Conservation (phyloP, 352 stramenopile genomes). For the Pythium rhizo-oryzae region DNA sequence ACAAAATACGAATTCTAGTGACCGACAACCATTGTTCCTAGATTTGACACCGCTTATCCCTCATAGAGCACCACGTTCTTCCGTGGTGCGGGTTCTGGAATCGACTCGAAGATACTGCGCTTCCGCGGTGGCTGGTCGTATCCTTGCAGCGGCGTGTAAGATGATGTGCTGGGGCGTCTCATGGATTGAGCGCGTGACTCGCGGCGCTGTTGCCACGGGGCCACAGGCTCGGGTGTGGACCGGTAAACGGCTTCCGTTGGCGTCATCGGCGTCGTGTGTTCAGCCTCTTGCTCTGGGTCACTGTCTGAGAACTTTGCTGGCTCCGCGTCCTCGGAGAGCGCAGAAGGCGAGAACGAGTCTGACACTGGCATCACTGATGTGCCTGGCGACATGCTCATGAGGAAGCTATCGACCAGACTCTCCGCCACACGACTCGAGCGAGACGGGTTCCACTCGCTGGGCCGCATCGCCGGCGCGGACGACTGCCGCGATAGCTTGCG, state of each 20-base stretch:
- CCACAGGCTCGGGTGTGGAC: neutral
- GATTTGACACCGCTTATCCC: neutral
- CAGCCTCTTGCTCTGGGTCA: neutral
- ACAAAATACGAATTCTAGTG: too few species aligned
- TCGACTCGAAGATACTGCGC: slow-evolving; percentile 24
- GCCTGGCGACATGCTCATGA: slow-evolving; percentile 11
- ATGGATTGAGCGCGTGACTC: neutral
- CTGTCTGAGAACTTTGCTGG: neutral
- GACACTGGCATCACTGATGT: neutral
- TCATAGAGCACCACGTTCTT: slow-evolving; percentile 30
- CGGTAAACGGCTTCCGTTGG: neutral
- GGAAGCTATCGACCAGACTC: slow-evolving; percentile 22
- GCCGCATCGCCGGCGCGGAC: neutral
- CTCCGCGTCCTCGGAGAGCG: slow-evolving; percentile 8
- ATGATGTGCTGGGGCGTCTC: neutral
- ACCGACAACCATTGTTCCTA: neutral
- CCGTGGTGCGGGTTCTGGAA: slow-evolving; percentile 22
- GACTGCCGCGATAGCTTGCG: slow-evolving; percentile 5
- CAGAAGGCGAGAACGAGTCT: neutral
- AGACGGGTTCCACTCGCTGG: slow-evolving; percentile 22
- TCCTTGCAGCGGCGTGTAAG: slow-evolving; percentile 13
- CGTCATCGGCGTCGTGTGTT: neutral
- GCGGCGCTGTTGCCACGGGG: slow-evolving; percentile 5
- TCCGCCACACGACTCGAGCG: slow-evolving; percentile 24
- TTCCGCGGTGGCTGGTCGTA: slow-evolving; percentile 19